A percentile compares a stretch with the other conserved stretches of the same genome.
These are phyloP conservation scores for Tuber brumale DNA, from an alignment of 495 filamentous ascomycete genomes.

Conservation along the genomic window DNA sequence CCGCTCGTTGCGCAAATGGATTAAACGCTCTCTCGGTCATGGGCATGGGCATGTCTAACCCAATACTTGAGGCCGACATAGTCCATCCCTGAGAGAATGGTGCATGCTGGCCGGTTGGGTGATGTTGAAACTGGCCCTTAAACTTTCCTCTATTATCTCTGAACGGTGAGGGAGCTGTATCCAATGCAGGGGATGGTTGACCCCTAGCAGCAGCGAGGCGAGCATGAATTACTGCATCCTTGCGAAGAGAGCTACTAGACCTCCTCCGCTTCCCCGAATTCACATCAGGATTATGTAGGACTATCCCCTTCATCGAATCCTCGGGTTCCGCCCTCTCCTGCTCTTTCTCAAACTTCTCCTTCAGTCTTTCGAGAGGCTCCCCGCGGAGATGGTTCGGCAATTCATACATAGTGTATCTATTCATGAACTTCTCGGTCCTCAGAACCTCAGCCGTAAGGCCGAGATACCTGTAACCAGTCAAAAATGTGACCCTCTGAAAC, in stretches of 20 bases:
- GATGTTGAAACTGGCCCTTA: constrained; percentile 16
- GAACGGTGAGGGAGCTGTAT: constrained; percentile 36
- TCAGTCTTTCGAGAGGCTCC: constrained; percentile 72
- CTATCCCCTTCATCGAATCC: constrained; percentile 88
- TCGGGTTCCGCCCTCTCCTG: constrained; percentile 75
- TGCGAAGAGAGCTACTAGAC: constrained; percentile 68
- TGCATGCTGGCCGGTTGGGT: constrained; percentile 2
- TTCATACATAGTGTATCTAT: constrained; percentile 82
- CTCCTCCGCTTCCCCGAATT: constrained; percentile 58
- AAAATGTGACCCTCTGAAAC: constrained; percentile 87
- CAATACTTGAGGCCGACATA: constrained; percentile 15
- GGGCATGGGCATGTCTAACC: constrained; percentile 21
- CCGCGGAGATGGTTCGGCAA: constrained; percentile 88
- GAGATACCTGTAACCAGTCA: constrained; percentile 88
- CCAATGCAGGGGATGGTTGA: constrained; percentile 39
- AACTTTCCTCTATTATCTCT: constrained; percentile 16
- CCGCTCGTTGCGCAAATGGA: constrained; percentile 39
- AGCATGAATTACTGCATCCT: constrained; percentile 71
- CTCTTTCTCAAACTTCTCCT: constrained; percentile 86
- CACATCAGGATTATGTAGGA: constrained; percentile 70
- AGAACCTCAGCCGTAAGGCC: constrained; percentile 86
- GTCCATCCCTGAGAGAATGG: constrained; percentile 32
- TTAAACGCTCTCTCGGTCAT: constrained; percentile 39
- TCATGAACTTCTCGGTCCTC: constrained; percentile 83
- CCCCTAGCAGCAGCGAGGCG: constrained; percentile 38